Evolutionary conservation across 1,284 basidiomycete genomes (phyloP), one percentile per base, ranked within the genome.

Genomic region (Hypsizygus ulmarius): DNA sequence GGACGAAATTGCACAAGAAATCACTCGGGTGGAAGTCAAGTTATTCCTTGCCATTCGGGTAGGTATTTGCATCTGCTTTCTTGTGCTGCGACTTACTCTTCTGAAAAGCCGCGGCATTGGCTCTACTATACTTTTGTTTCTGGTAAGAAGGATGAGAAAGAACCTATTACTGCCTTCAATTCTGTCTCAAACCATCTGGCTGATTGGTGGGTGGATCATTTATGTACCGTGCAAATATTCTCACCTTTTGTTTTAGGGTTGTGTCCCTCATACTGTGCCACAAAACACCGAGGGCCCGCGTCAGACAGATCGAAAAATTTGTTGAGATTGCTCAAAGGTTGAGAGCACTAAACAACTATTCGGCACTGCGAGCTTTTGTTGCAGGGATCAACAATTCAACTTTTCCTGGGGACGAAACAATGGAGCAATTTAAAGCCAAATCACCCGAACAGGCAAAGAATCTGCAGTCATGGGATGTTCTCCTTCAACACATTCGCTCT

Each of bases 351-450:
- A 87, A 90, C 62, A 91, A 91, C 57, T 91, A 91, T 62, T 89
- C 87, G 7, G 88, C 82, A 1, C 64, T 90, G 49, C 85, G 88
- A 15, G 87, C 88, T 3, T 81, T 91, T 57, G 81, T 91, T 14
- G 87, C 87, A 28, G 88, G 88, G n/a, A 89, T 91, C 64, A 87
- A 89, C 58, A 81, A 77, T 53, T 78, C 86, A 0, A 83, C 81
- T 1, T 86, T 79, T 55, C 70, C 79, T 32, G 85, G 82, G 12
- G 87, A 90, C 59, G 77, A 78, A 51, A 80, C 84, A 1, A 81
- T 87, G 74, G 81, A 84, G 51, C 65, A 75, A 36, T 84, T 89
- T 64, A 82, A 79, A 61, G 56, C 70, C 6, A 84, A 75, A 62
- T 75, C 75, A 8, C 76, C 79, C 10, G 78, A 82, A 46, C 77